Evolutionary conservation across 23 red algal species (phyloP), one percentile per base, ranked within the genome.

Genomic region (Gracilaria domingensis): DNA sequence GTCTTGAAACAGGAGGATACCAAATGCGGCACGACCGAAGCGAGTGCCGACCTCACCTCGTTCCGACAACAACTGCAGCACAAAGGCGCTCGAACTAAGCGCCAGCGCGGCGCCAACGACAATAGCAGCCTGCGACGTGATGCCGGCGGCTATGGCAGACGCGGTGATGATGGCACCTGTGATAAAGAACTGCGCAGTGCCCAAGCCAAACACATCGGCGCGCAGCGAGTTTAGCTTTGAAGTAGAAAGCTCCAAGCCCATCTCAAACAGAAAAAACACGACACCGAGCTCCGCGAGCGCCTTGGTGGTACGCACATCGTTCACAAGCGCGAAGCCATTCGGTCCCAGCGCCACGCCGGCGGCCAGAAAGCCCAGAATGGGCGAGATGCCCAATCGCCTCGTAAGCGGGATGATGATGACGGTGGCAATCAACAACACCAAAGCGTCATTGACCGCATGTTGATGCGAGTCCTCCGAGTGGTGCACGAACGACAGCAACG

Each of bases 251-350:
- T 99, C 97, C 12, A 99, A 72, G 17, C 97, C 97, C 97, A 99
- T 99, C 73, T 99, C 97, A 75, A 99, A 99, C 16, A 99, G 87
- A 74, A 99, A 96, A 66, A 99, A 99, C 0, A 99, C 94, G 38
- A 99, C 97, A 20, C 97, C 97, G 40, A 99, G 86, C 51, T 99
- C 97, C 5, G 97, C 97, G 37, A 99, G 87, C 35, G 84, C 85
- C 82, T 96, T 95, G 33, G 78, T 94, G 42, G 90, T 95, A 26
- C 85, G 84, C 12, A 99, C 90, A 58, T 99, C 94, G 20, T 86
- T 89, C 13, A 99, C 89, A 20, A 99, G 86, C 25, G 69, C 88
- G 44, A 99, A 90, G 7, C 94, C 97, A 66, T 96, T 94, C 51
- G 97, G 97, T 0, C 97, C 97, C 24, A 99, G 65, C 57, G 95